Evolutionary conservation across 1,284 basidiomycete species (phyloP).

Genomic region (Melampsora abietis-canadensis): DNA sequence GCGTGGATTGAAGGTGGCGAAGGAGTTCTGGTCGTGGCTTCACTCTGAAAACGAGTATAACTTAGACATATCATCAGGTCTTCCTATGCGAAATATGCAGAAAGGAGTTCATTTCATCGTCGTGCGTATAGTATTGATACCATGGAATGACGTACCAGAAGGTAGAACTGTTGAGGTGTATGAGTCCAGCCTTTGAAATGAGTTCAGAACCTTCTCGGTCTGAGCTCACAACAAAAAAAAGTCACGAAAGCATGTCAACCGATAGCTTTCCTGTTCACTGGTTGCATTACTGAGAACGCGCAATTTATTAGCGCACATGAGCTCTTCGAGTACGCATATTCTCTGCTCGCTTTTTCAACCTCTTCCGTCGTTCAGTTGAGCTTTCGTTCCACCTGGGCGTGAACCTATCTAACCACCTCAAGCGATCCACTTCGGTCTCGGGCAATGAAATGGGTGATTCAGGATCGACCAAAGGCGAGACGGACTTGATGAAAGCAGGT

Average conservation of each 20-base stretch:
- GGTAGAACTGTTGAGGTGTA: slow-evolving; percentile 24
- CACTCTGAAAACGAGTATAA: slow-evolving; percentile 1
- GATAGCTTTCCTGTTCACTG: neutral
- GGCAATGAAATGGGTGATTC: slow-evolving; percentile 21
- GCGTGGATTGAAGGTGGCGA: neutral
- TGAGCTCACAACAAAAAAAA: slow-evolving; percentile 11
- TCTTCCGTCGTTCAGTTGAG: slow-evolving; percentile 4
- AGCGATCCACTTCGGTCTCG: slow-evolving; percentile 9
- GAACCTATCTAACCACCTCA: slow-evolving; percentile 30
- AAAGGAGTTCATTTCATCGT: too few species aligned
- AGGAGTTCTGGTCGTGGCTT: neutral
- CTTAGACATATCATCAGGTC: slow-evolving; percentile 28
- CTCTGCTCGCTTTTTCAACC: slow-evolving; percentile 14
- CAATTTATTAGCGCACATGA: slow-evolving; percentile 8
- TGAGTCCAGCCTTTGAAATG: slow-evolving; percentile 32
- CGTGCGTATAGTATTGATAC: too few species aligned
- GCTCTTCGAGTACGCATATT: slow-evolving; percentile 19
- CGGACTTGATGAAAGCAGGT: neutral
- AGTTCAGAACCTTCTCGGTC: slow-evolving; percentile 29
- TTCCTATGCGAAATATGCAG: neutral
- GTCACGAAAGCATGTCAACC: neutral
- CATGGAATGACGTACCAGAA: slow-evolving; percentile 19
- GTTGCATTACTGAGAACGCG: neutral
- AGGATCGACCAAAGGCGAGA: slow-evolving; percentile 31
- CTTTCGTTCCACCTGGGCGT: slow-evolving; percentile 30